These are phyloP conservation scores for Spizellomyces punctatus DNA, from an alignment of 192 early-diverging fungal genomes.

Conservation along the genomic window DNA sequence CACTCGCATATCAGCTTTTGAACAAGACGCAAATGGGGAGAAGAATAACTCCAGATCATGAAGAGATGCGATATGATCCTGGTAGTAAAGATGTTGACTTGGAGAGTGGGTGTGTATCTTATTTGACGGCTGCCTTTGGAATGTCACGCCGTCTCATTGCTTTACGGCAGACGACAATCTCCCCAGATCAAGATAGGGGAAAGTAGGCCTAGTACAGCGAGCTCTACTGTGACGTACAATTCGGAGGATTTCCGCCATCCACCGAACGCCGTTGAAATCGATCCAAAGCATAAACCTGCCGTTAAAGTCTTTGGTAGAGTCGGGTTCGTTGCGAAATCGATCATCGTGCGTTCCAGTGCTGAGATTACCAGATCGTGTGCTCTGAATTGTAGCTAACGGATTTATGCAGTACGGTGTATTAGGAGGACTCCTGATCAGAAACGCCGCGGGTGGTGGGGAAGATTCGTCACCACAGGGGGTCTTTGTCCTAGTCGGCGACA, in stretches of 20 bases:
- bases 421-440: constrained; percentile 14
- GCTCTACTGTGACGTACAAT: not conserved
- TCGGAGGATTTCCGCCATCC: constrained; percentile 5
- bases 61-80: no score
- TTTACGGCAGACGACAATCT: no score
- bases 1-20: no score
- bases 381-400: not conserved
- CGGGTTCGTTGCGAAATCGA: constrained; percentile 21
- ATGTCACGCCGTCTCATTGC: no score
- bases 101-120: no score
- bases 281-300: constrained; percentile 11
- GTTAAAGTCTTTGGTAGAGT: constrained; percentile 15
- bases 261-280: constrained; percentile 14
- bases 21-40: no score
- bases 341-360: constrained; percentile 5
- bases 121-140: no score
- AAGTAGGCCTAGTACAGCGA: not conserved
- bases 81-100: no score
- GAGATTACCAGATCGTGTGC: not conserved
- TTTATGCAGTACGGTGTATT: constrained; percentile 24
- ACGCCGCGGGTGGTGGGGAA: constrained; percentile 34
- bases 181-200: no score
- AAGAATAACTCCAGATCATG: no score
- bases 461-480: constrained; percentile 45
- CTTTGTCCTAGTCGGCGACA: constrained; percentile 42